Percentiles rank a stretch among this genome's conserved stretches.
These are phyloP conservation scores for Cladobotryum mycophilum DNA, from an alignment of 2,329 filamentous ascomycete genomes.

Conservation along the genomic window DNA sequence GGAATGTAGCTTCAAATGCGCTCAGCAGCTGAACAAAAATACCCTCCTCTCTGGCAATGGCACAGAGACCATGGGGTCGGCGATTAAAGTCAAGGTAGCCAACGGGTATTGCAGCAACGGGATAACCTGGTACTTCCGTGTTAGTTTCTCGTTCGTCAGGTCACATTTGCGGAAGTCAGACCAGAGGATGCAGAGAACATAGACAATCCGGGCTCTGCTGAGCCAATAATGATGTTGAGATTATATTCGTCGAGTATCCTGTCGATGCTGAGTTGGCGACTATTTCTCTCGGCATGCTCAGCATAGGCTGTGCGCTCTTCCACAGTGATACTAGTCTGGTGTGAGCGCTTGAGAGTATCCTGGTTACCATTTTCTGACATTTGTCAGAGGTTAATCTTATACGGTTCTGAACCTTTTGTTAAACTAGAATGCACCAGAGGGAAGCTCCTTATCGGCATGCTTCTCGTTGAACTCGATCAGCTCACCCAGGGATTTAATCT, in stretches of 20 bases:
- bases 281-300: constrained; percentile 2
- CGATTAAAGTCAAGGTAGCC: constrained; percentile 11
- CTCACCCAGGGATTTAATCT: neutral
- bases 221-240: constrained; percentile 13
- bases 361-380: too few species aligned
- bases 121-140: constrained; percentile 6
- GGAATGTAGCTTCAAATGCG: constrained; percentile 10
- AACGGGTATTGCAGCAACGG: constrained; percentile 11
- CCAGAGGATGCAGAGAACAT: too few species aligned
- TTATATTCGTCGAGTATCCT: constrained; percentile 10
- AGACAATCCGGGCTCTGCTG: constrained; percentile 1
- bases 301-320: neutral
- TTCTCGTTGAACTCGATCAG: constrained; percentile 14
- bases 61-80: constrained; percentile 10
- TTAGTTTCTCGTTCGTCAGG: too few species aligned
- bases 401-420: too few species aligned
- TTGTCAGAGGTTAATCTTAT: too few species aligned
- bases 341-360: too few species aligned
- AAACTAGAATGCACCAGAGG: neutral
- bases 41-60: constrained; percentile 9
- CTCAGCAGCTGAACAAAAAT: constrained; percentile 11
- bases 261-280: constrained; percentile 10
- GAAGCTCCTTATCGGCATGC: constrained; percentile 10
- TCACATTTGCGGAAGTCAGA: too few species aligned
- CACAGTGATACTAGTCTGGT: too few species aligned